Evolutionary conservation across 2,329 filamentous ascomycete species (phyloP), one percentile per base, ranked within the genome.

Genomic region (Aureobasidium sp.): DNA sequence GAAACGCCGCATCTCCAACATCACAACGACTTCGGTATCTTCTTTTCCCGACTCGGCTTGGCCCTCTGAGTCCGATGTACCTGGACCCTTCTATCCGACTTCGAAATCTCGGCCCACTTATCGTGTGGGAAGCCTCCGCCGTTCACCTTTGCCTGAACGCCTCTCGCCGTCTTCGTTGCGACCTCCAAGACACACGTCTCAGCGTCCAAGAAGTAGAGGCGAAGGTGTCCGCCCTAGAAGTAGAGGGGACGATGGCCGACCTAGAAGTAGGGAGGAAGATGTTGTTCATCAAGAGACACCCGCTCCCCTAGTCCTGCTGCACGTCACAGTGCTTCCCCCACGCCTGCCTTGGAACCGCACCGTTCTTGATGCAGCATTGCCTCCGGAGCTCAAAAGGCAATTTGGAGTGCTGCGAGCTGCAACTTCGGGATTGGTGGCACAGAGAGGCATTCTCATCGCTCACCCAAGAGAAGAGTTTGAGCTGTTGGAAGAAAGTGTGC

Each of bases 381-480:
- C 75, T 15, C 83, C 85, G 65, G 84, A 84, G 36, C 89, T 86
- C 82, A 82, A 83, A 49, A 36, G 48, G 9, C 42, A 56, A 14
- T 47, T 65, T 22, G 31, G 41, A 2, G 77, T 87, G 63, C 77
- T 93, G 2, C 84, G 87, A 66, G 86, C 89, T 59, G 87, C 88
- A 63, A 79, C 90, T 4, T 85, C 84, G 1, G 88, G 91, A 56
- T 90, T 88, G 0, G 84, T 91, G 12, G 81, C 89, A 55, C 87
- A 89, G 70, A 82, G 90, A 25, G 90, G 66, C 83, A 81, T 94
- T 37, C 77, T 94, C 47, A 81, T 94, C 8, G 84, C 88, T 1
- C 90, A 94, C 70, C 90, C 90, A 1, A 84, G 89, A 67, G 87
- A 87, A 62, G 89, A 92, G 71, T 93, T 89, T 69, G 89, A 92